A percentile compares a stretch with the other conserved stretches of the same genome.
These are phyloP conservation scores for Chrysosporium queenslandicum DNA, from an alignment of 2,329 filamentous ascomycete genomes.

Conservation along the genomic window DNA sequence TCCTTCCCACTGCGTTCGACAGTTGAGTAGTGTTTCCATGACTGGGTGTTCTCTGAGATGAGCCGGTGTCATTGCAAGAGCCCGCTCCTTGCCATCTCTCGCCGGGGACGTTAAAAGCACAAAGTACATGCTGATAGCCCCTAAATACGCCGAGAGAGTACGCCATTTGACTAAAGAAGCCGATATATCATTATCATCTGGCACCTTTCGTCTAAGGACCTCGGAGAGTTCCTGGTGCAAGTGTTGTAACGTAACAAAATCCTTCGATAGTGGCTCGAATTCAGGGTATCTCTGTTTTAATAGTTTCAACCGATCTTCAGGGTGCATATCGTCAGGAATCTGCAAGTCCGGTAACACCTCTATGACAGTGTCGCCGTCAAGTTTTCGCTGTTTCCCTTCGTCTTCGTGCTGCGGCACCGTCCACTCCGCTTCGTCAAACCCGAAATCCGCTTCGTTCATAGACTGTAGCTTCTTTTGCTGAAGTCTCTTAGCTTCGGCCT, in stretches of 20 bases:
- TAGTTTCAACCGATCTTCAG: slow-evolving; percentile 64
- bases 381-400: slow-evolving; percentile 40
- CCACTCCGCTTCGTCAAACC: slow-evolving; percentile 88
- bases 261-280: slow-evolving; percentile 73
- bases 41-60: slow-evolving; percentile 81
- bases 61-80: slow-evolving; percentile 58
- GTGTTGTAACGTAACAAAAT: slow-evolving; percentile 61
- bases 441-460: slow-evolving; percentile 86
- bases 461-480: slow-evolving; percentile 84
- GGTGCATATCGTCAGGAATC: slow-evolving; percentile 66
- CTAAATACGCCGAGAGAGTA: slow-evolving; percentile 75
- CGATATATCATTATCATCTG: slow-evolving; percentile 27
- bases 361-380: slow-evolving; percentile 54
- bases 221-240: slow-evolving; percentile 50
- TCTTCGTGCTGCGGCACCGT: slow-evolving; percentile 45
- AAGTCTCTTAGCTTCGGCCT: slow-evolving; percentile 74
- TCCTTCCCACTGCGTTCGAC: slow-evolving; percentile 68
- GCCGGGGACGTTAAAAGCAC: slow-evolving; percentile 77
- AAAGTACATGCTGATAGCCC: slow-evolving; percentile 85
- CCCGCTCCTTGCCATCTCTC: slow-evolving; percentile 45
- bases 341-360: slow-evolving; percentile 78
- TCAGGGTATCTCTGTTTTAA: slow-evolving; percentile 79
- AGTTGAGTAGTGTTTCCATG: slow-evolving; percentile 74
- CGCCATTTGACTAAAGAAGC: slow-evolving; percentile 64
- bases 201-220: slow-evolving; percentile 37